phyloP scores from a whole-genome alignment of 129 eudicot species.

The Solidago caesia region DNA sequence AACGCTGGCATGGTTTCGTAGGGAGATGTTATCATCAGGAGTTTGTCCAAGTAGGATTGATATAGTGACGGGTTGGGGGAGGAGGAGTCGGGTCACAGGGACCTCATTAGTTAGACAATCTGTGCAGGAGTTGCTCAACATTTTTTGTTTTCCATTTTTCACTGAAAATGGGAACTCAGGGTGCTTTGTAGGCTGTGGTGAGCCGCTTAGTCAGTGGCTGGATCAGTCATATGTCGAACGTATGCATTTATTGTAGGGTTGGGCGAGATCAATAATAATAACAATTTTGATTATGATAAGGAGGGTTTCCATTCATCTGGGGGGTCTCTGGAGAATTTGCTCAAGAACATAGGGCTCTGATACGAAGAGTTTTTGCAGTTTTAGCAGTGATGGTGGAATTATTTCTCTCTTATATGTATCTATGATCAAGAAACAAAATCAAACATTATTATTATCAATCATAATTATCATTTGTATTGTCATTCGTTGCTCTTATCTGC shows the following conservation, averaged over 20 bases:
- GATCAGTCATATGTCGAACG: slow-evolving; percentile 80
- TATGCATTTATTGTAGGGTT: slow-evolving; percentile 77
- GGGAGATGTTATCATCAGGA: slow-evolving; percentile 66
- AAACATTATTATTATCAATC: slow-evolving; percentile 14
- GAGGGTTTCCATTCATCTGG: slow-evolving; percentile 1
- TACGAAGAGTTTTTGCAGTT: slow-evolving; percentile 3
- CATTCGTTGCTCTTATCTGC: background rate
- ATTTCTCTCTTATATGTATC: slow-evolving; percentile 23
- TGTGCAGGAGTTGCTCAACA: slow-evolving; percentile 66
- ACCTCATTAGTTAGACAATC: slow-evolving; percentile 83
- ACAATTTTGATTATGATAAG: slow-evolving; percentile 20
- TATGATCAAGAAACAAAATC: slow-evolving; percentile 22
- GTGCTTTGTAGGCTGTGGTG: slow-evolving; percentile 97
- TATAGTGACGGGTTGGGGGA: slow-evolving; percentile 98
- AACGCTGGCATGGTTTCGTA: slow-evolving; percentile 89
- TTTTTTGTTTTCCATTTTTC: slow-evolving; percentile 75
- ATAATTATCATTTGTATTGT: background rate
- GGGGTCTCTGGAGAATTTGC: background rate
- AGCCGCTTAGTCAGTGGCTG: slow-evolving; percentile 83
- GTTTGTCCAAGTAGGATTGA: slow-evolving; percentile 77
- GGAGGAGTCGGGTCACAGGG: slow-evolving; percentile 93
- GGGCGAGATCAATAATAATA: background rate
- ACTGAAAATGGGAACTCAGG: slow-evolving; percentile 84
- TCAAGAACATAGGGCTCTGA: background rate
- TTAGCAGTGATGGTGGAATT: slow-evolving; percentile 12